Base-by-base conservation (phyloP, 1,139 yeast genomes). In the Candida sp. region DNA sequence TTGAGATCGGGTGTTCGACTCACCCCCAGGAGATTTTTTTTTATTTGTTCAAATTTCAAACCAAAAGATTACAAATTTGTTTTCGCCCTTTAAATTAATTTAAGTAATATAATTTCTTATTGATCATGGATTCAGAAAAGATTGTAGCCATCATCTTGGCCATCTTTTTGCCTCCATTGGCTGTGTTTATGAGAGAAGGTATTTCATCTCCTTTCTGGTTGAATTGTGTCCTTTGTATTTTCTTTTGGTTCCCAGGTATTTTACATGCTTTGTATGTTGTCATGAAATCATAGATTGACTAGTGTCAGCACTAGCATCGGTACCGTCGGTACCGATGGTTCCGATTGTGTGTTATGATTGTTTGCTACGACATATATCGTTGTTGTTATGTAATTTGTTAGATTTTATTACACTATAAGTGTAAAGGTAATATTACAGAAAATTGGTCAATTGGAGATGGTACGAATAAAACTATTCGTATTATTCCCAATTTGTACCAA, bases 1-100 rank as follows among this genome's bases (percentile, higher is more conserved):
- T 81, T 79, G 84, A 80, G 85, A 81, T 80, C 87, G 86, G 84
- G 87, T 76, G 87, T 82, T 82, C 87, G 86, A 82, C 79, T 81
- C 87, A 76, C 87, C 83, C 86, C 82, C 85, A 77, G 82, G 87
- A 81, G 38, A 36, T 39, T 30, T 27, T 36, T 36, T 36, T 37
- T 19, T 36, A n/a, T n/a, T n/a, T n/a, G n/a, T n/a, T n/a, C n/a
- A n/a, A n/a, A n/a, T n/a, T n/a, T n/a, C n/a, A n/a, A n/a, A n/a
- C n/a, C n/a, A n/a, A n/a, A n/a, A n/a, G n/a, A n/a, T n/a, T n/a
- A n/a, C n/a, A n/a, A n/a, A n/a, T n/a, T n/a, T n/a, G n/a, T n/a
- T n/a, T n/a, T n/a, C n/a, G n/a, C 5, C 35, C 35, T 12, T 5
- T 12, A 33, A 12, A 33, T 33, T n/a, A n/a, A 32, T 33, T 12